Conservation (phyloP, 768 basidiomycete species). For the Russula earlei region DNA sequence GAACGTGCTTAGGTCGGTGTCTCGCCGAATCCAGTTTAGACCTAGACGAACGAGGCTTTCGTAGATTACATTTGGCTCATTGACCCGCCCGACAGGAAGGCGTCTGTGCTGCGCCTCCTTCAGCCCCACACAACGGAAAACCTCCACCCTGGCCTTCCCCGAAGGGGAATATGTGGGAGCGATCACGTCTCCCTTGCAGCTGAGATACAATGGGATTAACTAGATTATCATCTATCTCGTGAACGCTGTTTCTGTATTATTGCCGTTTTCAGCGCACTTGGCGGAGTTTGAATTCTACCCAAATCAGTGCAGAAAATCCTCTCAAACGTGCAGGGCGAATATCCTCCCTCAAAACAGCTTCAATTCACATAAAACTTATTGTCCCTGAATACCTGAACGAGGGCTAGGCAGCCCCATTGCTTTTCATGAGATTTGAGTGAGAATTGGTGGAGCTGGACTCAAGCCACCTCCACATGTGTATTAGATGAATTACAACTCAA, state of each 20-base stretch:
- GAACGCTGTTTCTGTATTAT: not conserved
- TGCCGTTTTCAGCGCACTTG: no score
- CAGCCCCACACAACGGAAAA: constrained; percentile 48
- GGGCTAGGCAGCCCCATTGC: no score
- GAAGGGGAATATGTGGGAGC: constrained; percentile 66
- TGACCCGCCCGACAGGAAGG: constrained; percentile 31
- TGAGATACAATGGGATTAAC: constrained; percentile 36
- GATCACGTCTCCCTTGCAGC: constrained; percentile 80
- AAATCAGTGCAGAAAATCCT: no score
- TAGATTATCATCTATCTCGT: not conserved
- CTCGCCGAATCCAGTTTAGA: not conserved
- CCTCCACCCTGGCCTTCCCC: constrained; percentile 69
- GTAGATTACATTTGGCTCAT: constrained; percentile 87
- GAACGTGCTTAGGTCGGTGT: constrained; percentile 57
- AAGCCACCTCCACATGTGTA: no score
- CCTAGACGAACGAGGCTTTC: not conserved
- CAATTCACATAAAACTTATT: no score
- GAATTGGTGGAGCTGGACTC: no score
- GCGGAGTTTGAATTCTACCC: no score
- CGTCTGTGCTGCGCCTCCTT: constrained; percentile 45
- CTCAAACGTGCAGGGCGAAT: no score
- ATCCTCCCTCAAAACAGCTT: no score
- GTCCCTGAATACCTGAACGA: no score
- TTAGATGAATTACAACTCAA: no score
- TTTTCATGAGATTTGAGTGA: no score